These are phyloP conservation scores for Penicillium coffeae DNA, from an alignment of 495 filamentous ascomycete species.

Conservation along the genomic window DNA sequence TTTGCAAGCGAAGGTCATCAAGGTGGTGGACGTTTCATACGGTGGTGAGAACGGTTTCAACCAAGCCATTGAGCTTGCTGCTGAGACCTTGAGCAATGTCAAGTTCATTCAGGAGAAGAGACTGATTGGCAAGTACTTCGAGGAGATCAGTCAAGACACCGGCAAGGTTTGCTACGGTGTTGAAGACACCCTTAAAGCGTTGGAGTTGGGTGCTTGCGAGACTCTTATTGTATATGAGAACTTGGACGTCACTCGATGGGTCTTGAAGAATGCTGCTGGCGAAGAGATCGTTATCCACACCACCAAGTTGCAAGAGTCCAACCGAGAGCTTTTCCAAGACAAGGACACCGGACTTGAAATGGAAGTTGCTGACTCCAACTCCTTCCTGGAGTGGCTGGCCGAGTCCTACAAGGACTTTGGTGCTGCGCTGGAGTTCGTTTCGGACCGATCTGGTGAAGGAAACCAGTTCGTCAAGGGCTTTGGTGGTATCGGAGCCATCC, in stretches of 20 bases:
- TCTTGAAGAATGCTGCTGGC: conserved; percentile 72
- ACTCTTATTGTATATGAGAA: conserved; percentile 97
- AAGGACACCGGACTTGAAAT: conserved; percentile 94
- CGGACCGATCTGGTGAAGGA: conserved; percentile 91
- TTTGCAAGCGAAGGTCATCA: conserved; percentile 92
- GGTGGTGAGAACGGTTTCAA: conserved; percentile 99
- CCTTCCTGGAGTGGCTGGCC: conserved; percentile 98
- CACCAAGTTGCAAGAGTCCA: conserved; percentile 76
- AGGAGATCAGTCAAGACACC: conserved; percentile 95
- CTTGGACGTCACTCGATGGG: conserved; percentile 87
- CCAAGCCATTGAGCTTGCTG: conserved; percentile 92
- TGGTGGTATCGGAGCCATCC: conserved; percentile 93
- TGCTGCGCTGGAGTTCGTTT: conserved; percentile 95
- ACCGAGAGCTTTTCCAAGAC: conserved; percentile 85
- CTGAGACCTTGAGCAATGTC: conserved; percentile 96
- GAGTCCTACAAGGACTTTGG: conserved; percentile 98
- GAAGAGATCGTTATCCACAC: conserved; percentile 74
- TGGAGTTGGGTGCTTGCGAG: conserved; percentile 93
- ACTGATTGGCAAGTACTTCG: conserved; percentile 96
- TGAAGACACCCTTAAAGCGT: conserved; percentile 94
- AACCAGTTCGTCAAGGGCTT: conserved; percentile 99
- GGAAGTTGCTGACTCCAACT: conserved; percentile 78
- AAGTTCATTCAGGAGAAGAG: conserved; percentile 99
- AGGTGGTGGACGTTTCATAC: conserved; percentile 97
- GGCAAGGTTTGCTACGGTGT: conserved; percentile 96